A percentile compares a stretch with the other conserved stretches of the same genome.
These are phyloP conservation scores for Suillus placidus DNA, from an alignment of 768 basidiomycete genomes.

Conservation along the genomic window DNA sequence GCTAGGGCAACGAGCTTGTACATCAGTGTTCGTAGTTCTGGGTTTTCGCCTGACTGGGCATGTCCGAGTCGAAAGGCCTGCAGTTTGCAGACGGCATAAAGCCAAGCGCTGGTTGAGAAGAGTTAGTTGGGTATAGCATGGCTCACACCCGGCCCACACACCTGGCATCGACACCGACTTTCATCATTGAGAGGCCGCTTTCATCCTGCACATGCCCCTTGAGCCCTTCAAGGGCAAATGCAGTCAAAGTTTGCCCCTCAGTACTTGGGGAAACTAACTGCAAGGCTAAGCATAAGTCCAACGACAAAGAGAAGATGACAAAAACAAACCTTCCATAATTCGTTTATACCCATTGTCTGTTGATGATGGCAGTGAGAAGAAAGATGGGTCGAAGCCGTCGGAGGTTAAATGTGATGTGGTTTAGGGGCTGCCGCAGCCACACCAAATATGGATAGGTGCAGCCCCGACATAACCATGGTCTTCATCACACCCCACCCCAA, in stretches of 20 bases:
- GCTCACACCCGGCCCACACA: not conserved
- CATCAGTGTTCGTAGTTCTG: constrained; percentile 48
- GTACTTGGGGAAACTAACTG: not conserved
- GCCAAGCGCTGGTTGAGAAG: constrained; percentile 16
- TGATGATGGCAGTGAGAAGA: not conserved
- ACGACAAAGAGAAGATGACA: too few species aligned
- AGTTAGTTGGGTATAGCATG: not conserved
- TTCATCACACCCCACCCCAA: constrained; percentile 70
- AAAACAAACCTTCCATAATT: constrained; percentile 8
- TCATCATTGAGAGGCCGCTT: not conserved
- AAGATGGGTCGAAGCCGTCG: not conserved
- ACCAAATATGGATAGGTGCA: constrained; percentile 25
- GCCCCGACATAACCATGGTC: constrained; percentile 48
- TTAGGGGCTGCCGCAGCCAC: not conserved
- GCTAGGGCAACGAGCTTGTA: constrained; percentile 43
- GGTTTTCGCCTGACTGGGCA: constrained; percentile 41
- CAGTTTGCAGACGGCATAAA: constrained; percentile 6
- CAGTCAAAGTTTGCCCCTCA: not conserved
- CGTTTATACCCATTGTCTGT: constrained; percentile 3
- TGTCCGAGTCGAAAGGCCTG: constrained; percentile 13
- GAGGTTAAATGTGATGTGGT: not conserved
- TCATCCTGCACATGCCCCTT: constrained; percentile 1
- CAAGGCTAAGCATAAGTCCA: not conserved
- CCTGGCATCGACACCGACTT: constrained; percentile 21
- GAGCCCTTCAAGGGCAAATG: not conserved